Percentiles rank a stretch among this genome's conserved stretches.
These are phyloP conservation scores for Umbilicus rupestris DNA, from an alignment of 164 flowering plant species.

Conservation along the genomic window DNA sequence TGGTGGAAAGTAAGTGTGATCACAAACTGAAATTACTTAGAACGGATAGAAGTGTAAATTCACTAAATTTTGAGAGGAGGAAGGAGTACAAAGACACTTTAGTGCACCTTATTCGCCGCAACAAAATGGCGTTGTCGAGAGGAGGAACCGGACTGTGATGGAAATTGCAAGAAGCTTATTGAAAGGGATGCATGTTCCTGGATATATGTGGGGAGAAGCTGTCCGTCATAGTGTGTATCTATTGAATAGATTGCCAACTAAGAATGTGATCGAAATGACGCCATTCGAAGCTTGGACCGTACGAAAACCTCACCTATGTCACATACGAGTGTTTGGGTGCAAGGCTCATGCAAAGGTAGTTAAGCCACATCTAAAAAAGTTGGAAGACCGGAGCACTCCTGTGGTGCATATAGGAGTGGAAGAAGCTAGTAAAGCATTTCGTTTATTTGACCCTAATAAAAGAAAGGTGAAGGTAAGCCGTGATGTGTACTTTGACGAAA, in stretches of 20 bases:
- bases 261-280: neutral
- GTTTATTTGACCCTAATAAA: too few relatives aligned
- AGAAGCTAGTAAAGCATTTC: too few relatives aligned
- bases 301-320: too few relatives aligned
- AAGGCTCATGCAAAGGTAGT: too few relatives aligned
- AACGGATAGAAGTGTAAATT: neutral
- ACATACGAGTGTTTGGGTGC: too few relatives aligned
- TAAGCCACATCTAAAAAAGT: too few relatives aligned
- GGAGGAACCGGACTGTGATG: neutral
- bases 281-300: neutral
- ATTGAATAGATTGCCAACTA: neutral
- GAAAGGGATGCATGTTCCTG: neutral
- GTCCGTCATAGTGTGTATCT: neutral
- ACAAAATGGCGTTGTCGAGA: neutral
- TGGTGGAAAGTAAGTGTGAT: neutral
- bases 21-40: neutral
- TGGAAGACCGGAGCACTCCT: too few relatives aligned
- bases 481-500: too few relatives aligned
- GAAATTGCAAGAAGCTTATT: neutral
- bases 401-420: too few relatives aligned
- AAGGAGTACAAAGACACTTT: neutral
- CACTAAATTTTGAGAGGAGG: neutral
- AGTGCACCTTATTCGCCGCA: neutral
- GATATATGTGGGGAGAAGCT: neutral
- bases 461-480: too few relatives aligned